Evolutionary conservation across 179 eudicot species (phyloP).

Genomic region (Spergularia azorica): DNA sequence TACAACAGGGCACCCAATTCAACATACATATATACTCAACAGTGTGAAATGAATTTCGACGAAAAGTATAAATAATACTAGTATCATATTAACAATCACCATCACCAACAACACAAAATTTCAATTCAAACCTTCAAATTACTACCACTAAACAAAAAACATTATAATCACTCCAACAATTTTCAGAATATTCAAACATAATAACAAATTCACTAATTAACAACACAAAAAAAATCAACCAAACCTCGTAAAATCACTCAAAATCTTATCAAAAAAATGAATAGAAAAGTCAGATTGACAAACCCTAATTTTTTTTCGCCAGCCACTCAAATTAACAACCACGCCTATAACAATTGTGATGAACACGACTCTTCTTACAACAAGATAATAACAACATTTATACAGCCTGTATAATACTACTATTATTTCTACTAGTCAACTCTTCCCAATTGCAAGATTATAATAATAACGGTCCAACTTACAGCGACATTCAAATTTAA

Average conservation of each 20-base stretch:
- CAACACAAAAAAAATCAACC: background rate
- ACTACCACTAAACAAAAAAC: background rate
- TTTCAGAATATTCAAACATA: slow-evolving; percentile 11
- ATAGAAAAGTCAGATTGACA: background rate
- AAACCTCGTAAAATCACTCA: background rate
- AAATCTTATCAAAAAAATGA: background rate
- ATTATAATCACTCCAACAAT: background rate
- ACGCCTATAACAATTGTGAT: background rate
- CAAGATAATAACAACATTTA: background rate
- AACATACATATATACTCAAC: background rate
- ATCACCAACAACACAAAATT: background rate
- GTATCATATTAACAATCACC: background rate
- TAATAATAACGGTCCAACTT: too few relatives aligned
- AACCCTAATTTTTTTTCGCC: background rate
- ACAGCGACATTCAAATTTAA: too few relatives aligned
- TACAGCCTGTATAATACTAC: background rate
- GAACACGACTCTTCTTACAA: background rate
- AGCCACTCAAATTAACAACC: too few relatives aligned
- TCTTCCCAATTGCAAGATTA: too few relatives aligned
- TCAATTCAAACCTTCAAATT: background rate
- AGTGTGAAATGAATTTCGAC: slow-evolving; percentile 1
- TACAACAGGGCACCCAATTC: background rate
- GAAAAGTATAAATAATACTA: slow-evolving; percentile 4
- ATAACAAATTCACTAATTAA: background rate
- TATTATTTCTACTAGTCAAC: too few relatives aligned